A percentile compares a stretch with the other conserved stretches of the same genome.
phyloP scores from a whole-genome alignment of 2,329 filamentous ascomycete species.

The Dendryphion nanum region DNA sequence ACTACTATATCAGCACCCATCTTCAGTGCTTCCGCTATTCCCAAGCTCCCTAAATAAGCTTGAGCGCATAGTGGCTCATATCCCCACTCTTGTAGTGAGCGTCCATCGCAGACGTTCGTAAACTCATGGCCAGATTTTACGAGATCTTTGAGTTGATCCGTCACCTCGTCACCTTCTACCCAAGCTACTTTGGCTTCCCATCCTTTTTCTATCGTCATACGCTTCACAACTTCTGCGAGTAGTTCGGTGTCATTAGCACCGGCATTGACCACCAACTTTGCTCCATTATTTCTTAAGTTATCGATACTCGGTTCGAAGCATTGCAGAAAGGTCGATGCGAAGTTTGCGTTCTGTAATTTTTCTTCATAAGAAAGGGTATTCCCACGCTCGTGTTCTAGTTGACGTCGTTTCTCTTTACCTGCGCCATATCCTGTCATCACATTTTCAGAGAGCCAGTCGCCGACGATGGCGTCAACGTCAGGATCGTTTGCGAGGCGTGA shows the following conservation, averaged over 20 bases:
- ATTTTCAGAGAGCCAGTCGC: slow-evolving; percentile 17
- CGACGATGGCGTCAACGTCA: slow-evolving; percentile 10
- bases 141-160: slow-evolving; percentile 34
- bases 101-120: slow-evolving; percentile 7
- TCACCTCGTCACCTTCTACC: slow-evolving; percentile 44
- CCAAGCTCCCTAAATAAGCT: slow-evolving; percentile 49
- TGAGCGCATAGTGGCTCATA: slow-evolving; percentile 39
- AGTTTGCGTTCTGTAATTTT: slow-evolving; percentile 6
- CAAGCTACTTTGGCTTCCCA: slow-evolving; percentile 40
- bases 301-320: slow-evolving; percentile 11
- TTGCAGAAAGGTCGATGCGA: slow-evolving; percentile 11
- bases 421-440: slow-evolving; percentile 15
- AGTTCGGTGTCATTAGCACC: slow-evolving; percentile 40
- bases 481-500: slow-evolving; percentile 9
- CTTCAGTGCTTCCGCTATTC: slow-evolving; percentile 10
- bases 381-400: slow-evolving; percentile 3
- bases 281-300: slow-evolving; percentile 18
- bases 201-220: slow-evolving; percentile 29
- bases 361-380: slow-evolving; percentile 7
- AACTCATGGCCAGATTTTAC: slow-evolving; percentile 21
- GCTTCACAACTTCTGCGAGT: slow-evolving; percentile 16
- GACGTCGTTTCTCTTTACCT: slow-evolving; percentile 8
- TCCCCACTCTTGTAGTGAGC: slow-evolving; percentile 12
- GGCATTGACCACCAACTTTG: slow-evolving; percentile 44
- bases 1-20: slow-evolving; percentile 16